Conservation (phyloP, 169 alveolate species). For the Plasmodium reichenowi region DNA sequence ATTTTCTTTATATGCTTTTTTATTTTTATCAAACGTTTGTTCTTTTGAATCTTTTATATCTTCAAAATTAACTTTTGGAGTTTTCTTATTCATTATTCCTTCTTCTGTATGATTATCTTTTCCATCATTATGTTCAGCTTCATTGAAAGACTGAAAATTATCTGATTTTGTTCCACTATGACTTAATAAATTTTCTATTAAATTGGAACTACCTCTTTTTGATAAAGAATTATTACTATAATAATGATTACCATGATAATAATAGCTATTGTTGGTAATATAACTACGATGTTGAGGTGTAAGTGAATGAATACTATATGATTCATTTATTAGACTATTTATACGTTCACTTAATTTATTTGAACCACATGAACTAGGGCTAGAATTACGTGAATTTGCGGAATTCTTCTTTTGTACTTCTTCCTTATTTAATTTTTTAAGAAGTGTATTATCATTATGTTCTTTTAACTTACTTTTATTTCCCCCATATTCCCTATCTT, state of each 20-base stretch:
- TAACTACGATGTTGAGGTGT: no score
- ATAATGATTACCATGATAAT: no score
- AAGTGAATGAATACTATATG: conserved; percentile 7
- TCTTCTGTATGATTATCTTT: not conserved
- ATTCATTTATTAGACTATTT: conserved; percentile 44
- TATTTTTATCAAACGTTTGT: not conserved
- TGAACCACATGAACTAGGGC: conserved; percentile 11
- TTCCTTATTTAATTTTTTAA: not conserved
- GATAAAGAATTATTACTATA: conserved; percentile 10
- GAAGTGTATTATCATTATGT: not conserved
- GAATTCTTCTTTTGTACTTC: not conserved
- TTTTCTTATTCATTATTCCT: conserved; percentile 10
- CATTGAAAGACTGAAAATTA: conserved; percentile 33
- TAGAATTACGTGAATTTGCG: not conserved
- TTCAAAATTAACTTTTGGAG: conserved; percentile 14
- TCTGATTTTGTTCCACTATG: conserved; percentile 54
- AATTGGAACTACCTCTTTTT: conserved; percentile 42
- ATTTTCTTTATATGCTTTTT: not conserved
- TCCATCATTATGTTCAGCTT: conserved; percentile 9
- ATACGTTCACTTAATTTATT: conserved; percentile 61
- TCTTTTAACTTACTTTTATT: not conserved
- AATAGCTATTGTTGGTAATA: no score
- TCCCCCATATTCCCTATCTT: not conserved
- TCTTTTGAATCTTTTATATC: conserved; percentile 3
- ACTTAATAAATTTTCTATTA: conserved; percentile 41